Conservation (phyloP, 176 grass and related monocot species). For the Lolium perenne region DNA sequence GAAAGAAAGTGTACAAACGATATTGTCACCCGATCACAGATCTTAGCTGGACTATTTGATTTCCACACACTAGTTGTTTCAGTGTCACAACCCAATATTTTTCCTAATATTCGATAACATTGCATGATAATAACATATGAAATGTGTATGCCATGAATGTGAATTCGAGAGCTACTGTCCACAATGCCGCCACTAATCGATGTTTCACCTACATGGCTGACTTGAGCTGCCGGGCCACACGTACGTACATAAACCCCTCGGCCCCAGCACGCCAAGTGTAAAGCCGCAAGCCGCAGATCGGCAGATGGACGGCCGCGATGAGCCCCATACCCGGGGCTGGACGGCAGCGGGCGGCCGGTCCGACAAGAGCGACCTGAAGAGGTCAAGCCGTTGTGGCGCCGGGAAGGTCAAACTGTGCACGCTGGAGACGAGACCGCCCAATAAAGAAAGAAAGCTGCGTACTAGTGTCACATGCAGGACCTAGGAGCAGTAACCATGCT, state of each 20-base stretch:
- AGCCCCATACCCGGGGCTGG: neutral
- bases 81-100: no score
- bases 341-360: constrained; percentile 6
- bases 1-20: no score
- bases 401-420: constrained; percentile 44
- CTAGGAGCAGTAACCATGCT: neutral
- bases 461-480: neutral
- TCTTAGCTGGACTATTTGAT: no score
- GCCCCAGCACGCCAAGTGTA: neutral
- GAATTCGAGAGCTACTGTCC: neutral
- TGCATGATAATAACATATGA: no score
- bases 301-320: neutral
- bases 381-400: constrained; percentile 25
- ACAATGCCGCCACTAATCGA: neutral
- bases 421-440: neutral
- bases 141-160: no score
- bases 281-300: constrained; percentile 15
- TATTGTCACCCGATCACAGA: no score
- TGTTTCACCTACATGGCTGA: constrained; percentile 13
- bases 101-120: no score
- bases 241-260: no score
- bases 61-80: no score
- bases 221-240: neutral
- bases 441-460: neutral
- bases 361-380: neutral